A percentile compares a stretch with the other conserved stretches of the same genome.
Evolutionary conservation across 345 rosid species (phyloP).

Genomic region (Eutrema japonicum): DNA sequence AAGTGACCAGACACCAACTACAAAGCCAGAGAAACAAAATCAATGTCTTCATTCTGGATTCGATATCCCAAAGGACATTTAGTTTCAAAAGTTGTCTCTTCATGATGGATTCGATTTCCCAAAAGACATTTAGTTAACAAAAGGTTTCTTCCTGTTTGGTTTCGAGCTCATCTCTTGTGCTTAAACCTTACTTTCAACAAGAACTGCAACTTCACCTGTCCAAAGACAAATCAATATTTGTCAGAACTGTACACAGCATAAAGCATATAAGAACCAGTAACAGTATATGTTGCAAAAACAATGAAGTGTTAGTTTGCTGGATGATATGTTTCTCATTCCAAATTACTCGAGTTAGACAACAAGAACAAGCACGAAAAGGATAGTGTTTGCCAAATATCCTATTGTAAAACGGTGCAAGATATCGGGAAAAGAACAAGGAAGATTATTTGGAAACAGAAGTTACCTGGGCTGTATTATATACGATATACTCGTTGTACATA

Average conservation of each 20-base stretch:
- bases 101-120: slow-evolving; percentile 1
- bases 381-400: background rate
- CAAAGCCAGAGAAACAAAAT: slow-evolving; percentile 17
- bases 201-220: slow-evolving; percentile 83
- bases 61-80: background rate
- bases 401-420: background rate
- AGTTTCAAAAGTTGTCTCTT: slow-evolving; percentile 22
- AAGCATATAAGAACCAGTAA: background rate
- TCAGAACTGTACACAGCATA: slow-evolving; percentile 32
- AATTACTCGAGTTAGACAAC: slow-evolving; percentile 7
- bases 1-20: slow-evolving; percentile 18
- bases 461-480: slow-evolving; percentile 84
- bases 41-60: slow-evolving; percentile 17
- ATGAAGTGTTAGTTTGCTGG: background rate
- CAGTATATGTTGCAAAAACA: background rate
- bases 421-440: background rate
- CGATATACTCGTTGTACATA: slow-evolving; percentile 94
- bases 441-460: slow-evolving; percentile 37
- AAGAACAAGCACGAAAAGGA: slow-evolving; percentile 2
- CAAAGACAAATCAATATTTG: slow-evolving; percentile 16
- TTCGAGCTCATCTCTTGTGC: slow-evolving; percentile 64
- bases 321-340: slow-evolving; percentile 9
- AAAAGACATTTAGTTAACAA: slow-evolving; percentile 21
- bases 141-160: slow-evolving; percentile 20
- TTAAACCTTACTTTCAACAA: slow-evolving; percentile 58